Percentiles rank a stretch among this genome's conserved stretches.
These are phyloP conservation scores for Candida boleticola DNA, from an alignment of 805 yeast genomes.

Conservation along the genomic window DNA sequence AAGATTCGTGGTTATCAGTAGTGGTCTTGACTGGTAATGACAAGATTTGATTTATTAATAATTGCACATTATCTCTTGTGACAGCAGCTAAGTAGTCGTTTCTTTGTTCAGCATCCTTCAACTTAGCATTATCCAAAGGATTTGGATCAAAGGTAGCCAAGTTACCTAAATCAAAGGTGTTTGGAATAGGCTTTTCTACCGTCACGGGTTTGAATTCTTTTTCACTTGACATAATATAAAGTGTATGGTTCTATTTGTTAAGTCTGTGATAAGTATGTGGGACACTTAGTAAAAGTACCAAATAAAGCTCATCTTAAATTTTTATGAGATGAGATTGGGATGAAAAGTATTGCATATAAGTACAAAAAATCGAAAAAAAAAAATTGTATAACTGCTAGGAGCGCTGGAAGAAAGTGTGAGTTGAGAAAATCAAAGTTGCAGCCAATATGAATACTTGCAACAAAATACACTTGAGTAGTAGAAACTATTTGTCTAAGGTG, in stretches of 20 bases:
- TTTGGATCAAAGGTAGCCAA: conserved; percentile 87
- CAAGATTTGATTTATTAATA: conserved; percentile 83
- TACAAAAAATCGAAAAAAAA: background rate
- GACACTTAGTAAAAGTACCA: too few relatives aligned
- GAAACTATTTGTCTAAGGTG: too few relatives aligned
- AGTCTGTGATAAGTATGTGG: too few relatives aligned
- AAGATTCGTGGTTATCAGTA: conserved; percentile 61
- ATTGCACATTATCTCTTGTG: conserved; percentile 91
- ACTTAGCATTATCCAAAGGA: conserved; percentile 66
- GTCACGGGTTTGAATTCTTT: conserved; percentile 63
- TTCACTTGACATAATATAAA: background rate
- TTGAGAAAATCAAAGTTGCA: too few relatives aligned
- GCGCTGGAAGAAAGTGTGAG: too few relatives aligned
- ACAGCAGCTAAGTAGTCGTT: conserved; percentile 63
- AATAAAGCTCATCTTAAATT: too few relatives aligned
- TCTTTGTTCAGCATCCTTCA: conserved; percentile 53
- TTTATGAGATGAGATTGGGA: background rate
- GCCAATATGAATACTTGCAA: too few relatives aligned
- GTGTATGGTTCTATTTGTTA: too few relatives aligned
- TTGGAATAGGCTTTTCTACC: conserved; percentile 90
- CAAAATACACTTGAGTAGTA: too few relatives aligned
- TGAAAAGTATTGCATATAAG: background rate
- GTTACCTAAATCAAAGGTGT: conserved; percentile 84
- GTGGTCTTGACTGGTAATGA: conserved; percentile 88
- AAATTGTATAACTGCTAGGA: background rate